Percentiles rank a stretch among this genome's conserved stretches.
Evolutionary conservation across 139 green algal genomes (phyloP).

Genomic region (Coccomyxa sp.): DNA sequence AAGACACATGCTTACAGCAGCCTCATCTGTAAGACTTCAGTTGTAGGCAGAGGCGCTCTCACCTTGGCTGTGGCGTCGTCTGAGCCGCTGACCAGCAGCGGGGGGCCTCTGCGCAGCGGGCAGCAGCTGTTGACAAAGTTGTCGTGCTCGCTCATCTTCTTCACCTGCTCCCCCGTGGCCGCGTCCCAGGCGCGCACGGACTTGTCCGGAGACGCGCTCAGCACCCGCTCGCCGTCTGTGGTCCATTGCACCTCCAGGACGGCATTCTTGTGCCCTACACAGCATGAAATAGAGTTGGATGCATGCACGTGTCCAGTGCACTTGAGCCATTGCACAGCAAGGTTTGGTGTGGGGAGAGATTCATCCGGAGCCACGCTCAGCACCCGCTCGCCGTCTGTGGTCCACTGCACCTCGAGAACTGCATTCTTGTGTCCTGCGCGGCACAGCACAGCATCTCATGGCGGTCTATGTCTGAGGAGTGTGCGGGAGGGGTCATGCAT

Average conservation of each 20-base stretch:
- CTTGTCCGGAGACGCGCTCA: conserved; percentile 83
- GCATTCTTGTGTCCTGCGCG: conserved; percentile 87
- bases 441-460: neutral
- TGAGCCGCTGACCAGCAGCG: conserved; percentile 76
- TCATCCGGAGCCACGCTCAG: conserved; percentile 82
- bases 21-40: too few relatives aligned
- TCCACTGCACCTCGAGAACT: conserved; percentile 91
- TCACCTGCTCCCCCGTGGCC: conserved; percentile 60
- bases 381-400: conserved; percentile 72
- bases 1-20: too few relatives aligned
- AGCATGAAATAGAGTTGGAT: neutral
- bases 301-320: neutral
- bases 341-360: conserved; percentile 63
- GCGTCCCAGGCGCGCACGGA: conserved; percentile 78
- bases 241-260: conserved; percentile 93
- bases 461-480: too few relatives aligned
- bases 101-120: conserved; percentile 60
- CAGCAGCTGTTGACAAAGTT: conserved; percentile 90
- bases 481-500: too few relatives aligned
- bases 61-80: conserved; percentile 89
- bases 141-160: conserved; percentile 86
- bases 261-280: conserved; percentile 87
- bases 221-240: conserved; percentile 69
- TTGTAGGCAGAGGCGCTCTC: too few relatives aligned
- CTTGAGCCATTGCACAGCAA: neutral